These are phyloP conservation scores for Withania somnifera DNA, from an alignment of 305 asterid species.

Conservation along the genomic window DNA sequence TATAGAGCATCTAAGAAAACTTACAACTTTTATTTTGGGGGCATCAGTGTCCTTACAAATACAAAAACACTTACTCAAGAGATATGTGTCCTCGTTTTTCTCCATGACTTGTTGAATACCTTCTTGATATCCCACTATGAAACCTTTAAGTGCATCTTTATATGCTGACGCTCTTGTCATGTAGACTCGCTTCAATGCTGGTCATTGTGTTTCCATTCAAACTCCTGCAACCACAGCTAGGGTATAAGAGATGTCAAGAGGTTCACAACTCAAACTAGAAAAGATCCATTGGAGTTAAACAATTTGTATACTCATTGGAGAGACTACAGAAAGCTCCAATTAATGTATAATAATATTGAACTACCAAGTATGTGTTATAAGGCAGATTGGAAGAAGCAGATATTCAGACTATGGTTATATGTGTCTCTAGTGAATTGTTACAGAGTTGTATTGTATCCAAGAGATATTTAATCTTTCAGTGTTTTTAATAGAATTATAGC, in stretches of 20 bases:
- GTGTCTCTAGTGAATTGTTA: not conserved
- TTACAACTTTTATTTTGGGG: not conserved
- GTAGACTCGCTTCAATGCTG: slow-evolving; percentile 23
- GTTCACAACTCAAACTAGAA: not conserved
- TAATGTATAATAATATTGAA: not conserved
- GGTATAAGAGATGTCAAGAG: not conserved
- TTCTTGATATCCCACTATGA: slow-evolving; percentile 82
- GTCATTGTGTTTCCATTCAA: slow-evolving; percentile 71
- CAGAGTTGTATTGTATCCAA: not conserved
- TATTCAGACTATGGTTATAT: not conserved
- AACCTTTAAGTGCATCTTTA: slow-evolving; percentile 69
- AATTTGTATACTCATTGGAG: not conserved
- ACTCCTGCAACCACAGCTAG: slow-evolving; percentile 86
- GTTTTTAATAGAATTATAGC: not conserved
- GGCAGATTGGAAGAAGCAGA: not conserved
- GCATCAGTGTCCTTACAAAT: not conserved
- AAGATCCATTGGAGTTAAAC: not conserved
- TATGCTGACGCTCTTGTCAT: not conserved
- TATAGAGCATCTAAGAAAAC: not conserved
- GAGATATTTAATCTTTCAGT: not conserved
- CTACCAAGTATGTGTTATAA: not conserved
- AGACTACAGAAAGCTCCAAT: not conserved
- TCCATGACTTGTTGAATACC: slow-evolving; percentile 74
- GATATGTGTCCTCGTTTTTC: slow-evolving; percentile 43
- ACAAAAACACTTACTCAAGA: too few relatives aligned